These are phyloP conservation scores for Suillus plorans DNA, from an alignment of 768 basidiomycete species.

Conservation along the genomic window DNA sequence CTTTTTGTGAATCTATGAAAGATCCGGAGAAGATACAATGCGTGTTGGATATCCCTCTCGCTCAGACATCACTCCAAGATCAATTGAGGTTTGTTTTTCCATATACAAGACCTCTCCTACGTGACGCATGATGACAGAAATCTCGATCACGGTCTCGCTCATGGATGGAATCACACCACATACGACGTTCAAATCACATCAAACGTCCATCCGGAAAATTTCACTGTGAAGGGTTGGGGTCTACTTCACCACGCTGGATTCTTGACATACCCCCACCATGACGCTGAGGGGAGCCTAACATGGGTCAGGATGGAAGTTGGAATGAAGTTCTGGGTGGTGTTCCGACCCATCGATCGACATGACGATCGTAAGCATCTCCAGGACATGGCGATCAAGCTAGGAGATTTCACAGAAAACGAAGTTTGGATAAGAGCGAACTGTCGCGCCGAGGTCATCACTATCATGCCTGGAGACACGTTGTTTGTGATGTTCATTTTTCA, in stretches of 20 bases:
- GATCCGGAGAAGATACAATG: neutral
- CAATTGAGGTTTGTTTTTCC: neutral
- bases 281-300: neutral
- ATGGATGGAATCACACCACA: neutral
- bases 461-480: too few relatives aligned
- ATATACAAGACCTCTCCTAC: too few relatives aligned
- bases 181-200: neutral
- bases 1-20: neutral
- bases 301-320: neutral
- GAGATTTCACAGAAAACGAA: neutral
- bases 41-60: neutral
- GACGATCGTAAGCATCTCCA: neutral
- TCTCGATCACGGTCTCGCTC: neutral
- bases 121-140: neutral
- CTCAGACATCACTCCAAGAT: neutral
- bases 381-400: neutral
- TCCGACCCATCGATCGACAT: neutral
- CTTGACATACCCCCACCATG: conserved; percentile 11
- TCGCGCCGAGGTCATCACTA: neutral
- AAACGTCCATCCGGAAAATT: neutral
- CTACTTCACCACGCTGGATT: conserved; percentile 11
- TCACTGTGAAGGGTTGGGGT: conserved; percentile 3
- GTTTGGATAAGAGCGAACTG: neutral
- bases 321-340: neutral
- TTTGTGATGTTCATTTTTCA: too few relatives aligned